These are phyloP conservation scores for Nemania abortiva DNA, from an alignment of 2,329 filamentous ascomycete genomes.

Conservation along the genomic window DNA sequence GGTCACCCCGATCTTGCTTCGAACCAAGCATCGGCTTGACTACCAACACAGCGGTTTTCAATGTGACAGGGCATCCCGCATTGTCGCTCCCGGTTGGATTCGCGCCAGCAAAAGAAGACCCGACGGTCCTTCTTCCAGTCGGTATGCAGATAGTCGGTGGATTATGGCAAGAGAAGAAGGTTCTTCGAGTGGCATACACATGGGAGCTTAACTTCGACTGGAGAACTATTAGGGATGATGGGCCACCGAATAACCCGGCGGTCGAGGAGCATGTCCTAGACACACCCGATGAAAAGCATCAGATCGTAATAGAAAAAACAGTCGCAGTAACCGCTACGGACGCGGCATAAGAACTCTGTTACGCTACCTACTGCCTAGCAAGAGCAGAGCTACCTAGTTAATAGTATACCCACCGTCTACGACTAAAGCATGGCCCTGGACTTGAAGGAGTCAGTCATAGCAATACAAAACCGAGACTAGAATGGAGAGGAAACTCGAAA, in stretches of 20 bases:
- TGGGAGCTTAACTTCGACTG: conserved; percentile 62
- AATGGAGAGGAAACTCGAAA: neutral
- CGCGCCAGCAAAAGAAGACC: conserved; percentile 55
- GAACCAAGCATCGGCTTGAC: conserved; percentile 61
- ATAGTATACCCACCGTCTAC: conserved; percentile 67
- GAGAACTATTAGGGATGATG: conserved; percentile 44
- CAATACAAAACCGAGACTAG: neutral
- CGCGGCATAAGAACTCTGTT: neutral
- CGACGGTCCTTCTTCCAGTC: conserved; percentile 58
- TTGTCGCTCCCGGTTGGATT: conserved; percentile 64
- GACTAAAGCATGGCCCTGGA: conserved; percentile 64
- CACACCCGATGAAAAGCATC: neutral
- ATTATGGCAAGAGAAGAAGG: conserved; percentile 62
- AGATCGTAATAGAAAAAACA: neutral
- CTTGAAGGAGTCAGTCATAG: neutral
- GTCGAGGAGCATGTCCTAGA: neutral
- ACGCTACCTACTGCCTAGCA: neutral
- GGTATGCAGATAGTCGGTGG: conserved; percentile 68
- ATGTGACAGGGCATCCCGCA: conserved; percentile 68
- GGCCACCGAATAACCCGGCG: neutral
- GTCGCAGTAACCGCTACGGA: neutral
- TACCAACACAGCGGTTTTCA: conserved; percentile 68
- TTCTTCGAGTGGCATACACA: conserved; percentile 59
- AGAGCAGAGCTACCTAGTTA: conserved; percentile 47
- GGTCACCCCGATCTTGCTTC: conserved; percentile 59